Evolutionary conservation across 1,284 basidiomycete genomes (phyloP).

Genomic region (Agaricales sp.): DNA sequence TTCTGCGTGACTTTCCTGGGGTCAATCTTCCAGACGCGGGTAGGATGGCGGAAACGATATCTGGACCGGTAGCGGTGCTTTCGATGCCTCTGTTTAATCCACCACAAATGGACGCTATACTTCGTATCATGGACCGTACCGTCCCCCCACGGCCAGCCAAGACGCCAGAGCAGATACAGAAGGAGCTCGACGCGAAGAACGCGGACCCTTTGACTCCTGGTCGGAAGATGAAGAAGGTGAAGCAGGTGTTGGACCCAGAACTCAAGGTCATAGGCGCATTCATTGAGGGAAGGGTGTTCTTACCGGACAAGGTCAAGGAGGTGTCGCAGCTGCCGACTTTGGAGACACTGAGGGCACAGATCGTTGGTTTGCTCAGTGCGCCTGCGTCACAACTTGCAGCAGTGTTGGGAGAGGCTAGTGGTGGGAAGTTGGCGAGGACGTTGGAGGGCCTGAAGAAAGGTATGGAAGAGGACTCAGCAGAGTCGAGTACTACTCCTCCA

Average conservation of each 20-base stretch:
- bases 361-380: constrained; percentile 64
- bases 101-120: constrained; percentile 53
- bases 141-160: constrained; percentile 48
- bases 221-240: constrained; percentile 46
- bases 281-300: constrained; percentile 62
- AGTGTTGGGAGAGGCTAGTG: constrained; percentile 62
- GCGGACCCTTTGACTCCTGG: constrained; percentile 57
- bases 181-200: constrained; percentile 41
- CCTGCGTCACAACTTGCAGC: constrained; percentile 62
- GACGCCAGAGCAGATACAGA: constrained; percentile 39
- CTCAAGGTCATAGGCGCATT: constrained; percentile 65
- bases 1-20: constrained; percentile 46
- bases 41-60: constrained; percentile 41
- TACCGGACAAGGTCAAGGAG: constrained; percentile 41
- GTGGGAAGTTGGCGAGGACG: constrained; percentile 63
- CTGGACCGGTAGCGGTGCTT: constrained; percentile 57
- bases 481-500: constrained; percentile 8
- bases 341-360: constrained; percentile 61
- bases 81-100: constrained; percentile 60
- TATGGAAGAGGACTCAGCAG: constrained; percentile 40
- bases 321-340: constrained; percentile 62
- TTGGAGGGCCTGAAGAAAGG: constrained; percentile 70
- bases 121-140: constrained; percentile 57
- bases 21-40: constrained; percentile 37
- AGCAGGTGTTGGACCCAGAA: constrained; percentile 45